Evolutionary conservation across 1,284 basidiomycete species (phyloP).

Genomic region (Gymnopus androsaceus): DNA sequence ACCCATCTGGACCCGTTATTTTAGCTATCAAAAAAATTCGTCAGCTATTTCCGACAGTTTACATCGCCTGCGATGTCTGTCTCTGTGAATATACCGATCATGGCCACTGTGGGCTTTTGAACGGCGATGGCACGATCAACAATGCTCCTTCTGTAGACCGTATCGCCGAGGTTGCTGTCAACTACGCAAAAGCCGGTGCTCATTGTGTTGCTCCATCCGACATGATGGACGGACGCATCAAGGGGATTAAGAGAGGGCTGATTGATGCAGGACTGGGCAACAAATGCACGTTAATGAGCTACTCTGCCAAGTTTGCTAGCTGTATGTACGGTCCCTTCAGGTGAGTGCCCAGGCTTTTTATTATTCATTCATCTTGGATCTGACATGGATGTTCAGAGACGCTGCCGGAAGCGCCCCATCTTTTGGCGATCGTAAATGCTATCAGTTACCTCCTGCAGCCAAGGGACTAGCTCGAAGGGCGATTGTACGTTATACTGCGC

Average conservation of each 20-base stretch:
- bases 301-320: conserved; percentile 98
- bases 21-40: conserved; percentile 82
- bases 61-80: conserved; percentile 95
- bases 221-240: conserved; percentile 99
- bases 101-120: conserved; percentile 91
- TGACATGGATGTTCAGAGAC: conserved; percentile 57
- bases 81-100: conserved; percentile 99
- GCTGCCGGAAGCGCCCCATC: conserved; percentile 94
- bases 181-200: conserved; percentile 92
- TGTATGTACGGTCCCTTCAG: conserved; percentile 97
- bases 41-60: conserved; percentile 77
- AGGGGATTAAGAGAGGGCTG: conserved; percentile 84
- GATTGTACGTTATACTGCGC: conserved; percentile 60
- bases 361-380: conserved; percentile 5
- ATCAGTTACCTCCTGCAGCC: conserved; percentile 90
- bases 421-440: conserved; percentile 96
- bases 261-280: conserved; percentile 85
- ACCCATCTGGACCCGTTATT: conserved; percentile 90
- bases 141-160: conserved; percentile 77
- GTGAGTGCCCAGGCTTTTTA: conserved; percentile 43
- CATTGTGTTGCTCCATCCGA: conserved; percentile 99
- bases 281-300: conserved; percentile 92
- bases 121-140: conserved; percentile 75
- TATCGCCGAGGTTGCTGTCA: conserved; percentile 90
- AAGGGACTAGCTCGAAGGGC: conserved; percentile 92